These are phyloP conservation scores for Leccinellum rugosiceps DNA, from an alignment of 768 basidiomycete species.

Conservation along the genomic window DNA sequence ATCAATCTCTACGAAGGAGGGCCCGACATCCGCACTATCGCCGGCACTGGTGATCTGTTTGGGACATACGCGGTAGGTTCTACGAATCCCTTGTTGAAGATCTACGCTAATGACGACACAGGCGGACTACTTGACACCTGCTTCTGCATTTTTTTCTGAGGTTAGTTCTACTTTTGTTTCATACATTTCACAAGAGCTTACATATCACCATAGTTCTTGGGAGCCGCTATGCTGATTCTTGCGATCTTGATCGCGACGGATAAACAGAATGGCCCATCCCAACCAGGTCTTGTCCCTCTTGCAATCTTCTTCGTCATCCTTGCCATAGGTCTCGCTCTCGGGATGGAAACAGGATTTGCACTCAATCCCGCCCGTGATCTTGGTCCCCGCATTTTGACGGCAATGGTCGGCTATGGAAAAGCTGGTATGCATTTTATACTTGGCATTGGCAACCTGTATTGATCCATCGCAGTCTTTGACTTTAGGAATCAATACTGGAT, in stretches of 20 bases:
- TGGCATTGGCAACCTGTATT: neutral
- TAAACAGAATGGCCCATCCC: constrained; percentile 46
- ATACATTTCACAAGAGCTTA: neutral
- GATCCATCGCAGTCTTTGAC: constrained; percentile 17
- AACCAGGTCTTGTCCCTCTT: constrained; percentile 51
- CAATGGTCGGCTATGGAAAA: constrained; percentile 70
- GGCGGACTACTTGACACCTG: constrained; percentile 42
- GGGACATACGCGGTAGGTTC: constrained; percentile 55
- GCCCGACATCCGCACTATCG: constrained; percentile 49
- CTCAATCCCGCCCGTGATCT: constrained; percentile 73
- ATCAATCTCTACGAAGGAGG: constrained; percentile 65
- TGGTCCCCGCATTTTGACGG: constrained; percentile 63
- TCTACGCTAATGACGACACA: constrained; percentile 17
- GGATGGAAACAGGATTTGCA: constrained; percentile 64
- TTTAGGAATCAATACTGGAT: constrained; percentile 64
- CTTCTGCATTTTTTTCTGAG: constrained; percentile 46
- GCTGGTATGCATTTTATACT: constrained; percentile 36
- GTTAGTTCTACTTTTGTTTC: constrained; percentile 16
- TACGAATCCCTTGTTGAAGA: neutral
- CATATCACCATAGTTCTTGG: constrained; percentile 44
- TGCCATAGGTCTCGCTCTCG: constrained; percentile 56
- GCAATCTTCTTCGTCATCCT: constrained; percentile 54
- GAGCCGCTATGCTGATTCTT: constrained; percentile 51
- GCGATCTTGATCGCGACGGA: constrained; percentile 54
- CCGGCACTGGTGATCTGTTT: constrained; percentile 56